phyloP scores from a whole-genome alignment of 1,139 yeast species.

The Geotrichum phurueaensis region DNA sequence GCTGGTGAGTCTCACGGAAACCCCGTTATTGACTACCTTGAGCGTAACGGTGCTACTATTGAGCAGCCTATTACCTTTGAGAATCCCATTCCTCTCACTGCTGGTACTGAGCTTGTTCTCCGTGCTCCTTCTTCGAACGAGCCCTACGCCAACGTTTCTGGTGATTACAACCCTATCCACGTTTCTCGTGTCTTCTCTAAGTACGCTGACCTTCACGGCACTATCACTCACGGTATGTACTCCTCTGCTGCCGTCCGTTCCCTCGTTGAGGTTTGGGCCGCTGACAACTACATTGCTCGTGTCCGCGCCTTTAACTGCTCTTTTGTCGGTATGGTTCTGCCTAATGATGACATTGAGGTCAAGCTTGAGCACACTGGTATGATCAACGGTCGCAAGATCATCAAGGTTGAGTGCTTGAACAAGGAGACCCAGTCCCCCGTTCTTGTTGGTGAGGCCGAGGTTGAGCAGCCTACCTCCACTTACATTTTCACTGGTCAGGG shows the following conservation, averaged over 20 bases:
- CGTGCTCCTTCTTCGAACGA: constrained; percentile 86
- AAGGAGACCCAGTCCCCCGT: constrained; percentile 67
- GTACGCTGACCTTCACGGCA: constrained; percentile 91
- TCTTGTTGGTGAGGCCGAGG: constrained; percentile 92
- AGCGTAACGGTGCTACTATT: constrained; percentile 85
- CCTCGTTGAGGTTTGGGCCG: constrained; percentile 97
- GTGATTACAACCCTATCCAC: constrained; percentile 97
- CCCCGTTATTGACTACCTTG: constrained; percentile 91
- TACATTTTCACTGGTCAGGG: constrained; percentile 99
- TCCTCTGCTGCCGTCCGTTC: constrained; percentile 94
- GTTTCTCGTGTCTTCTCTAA: constrained; percentile 92
- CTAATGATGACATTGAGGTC: constrained; percentile 84
- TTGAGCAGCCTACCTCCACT: constrained; percentile 94
- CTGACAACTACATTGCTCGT: constrained; percentile 91
- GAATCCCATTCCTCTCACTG: constrained; percentile 80
- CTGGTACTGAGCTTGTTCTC: constrained; percentile 62
- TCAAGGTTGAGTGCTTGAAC: constrained; percentile 84
- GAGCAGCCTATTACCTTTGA: constrained; percentile 93
- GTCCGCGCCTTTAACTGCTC: constrained; percentile 90
- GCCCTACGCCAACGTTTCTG: constrained; percentile 94
- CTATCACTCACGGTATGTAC: constrained; percentile 98
- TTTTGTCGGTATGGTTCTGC: constrained; percentile 95
- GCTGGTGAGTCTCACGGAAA: constrained; percentile 94
- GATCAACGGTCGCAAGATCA: constrained; percentile 97
- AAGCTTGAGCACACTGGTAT: constrained; percentile 93